phyloP scores from a whole-genome alignment of 371 early-diverging fungal genomes.

The Syncephalastrum sp. region DNA sequence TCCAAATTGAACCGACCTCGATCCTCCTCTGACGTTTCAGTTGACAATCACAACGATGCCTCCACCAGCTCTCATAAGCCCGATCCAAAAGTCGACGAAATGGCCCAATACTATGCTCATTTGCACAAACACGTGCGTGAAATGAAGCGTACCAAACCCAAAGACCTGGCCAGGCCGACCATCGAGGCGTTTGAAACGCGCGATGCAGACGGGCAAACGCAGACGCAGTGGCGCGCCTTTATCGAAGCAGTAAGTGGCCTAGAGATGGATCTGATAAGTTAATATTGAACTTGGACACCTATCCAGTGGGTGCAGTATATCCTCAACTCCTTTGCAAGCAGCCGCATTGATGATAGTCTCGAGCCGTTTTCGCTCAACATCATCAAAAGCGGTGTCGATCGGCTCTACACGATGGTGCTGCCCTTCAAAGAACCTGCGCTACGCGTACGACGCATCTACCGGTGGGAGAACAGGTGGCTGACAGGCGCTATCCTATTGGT shows the following conservation, averaged over 20 bases:
- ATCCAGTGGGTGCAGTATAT: slow-evolving; percentile 32
- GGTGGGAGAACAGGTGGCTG: slow-evolving; percentile 39
- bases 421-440: slow-evolving; percentile 28
- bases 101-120: slow-evolving; percentile 20
- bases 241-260: slow-evolving; percentile 20
- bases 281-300: neutral
- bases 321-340: slow-evolving; percentile 29
- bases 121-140: slow-evolving; percentile 35
- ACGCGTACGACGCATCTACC: slow-evolving; percentile 24
- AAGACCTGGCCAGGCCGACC: slow-evolving; percentile 11
- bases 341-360: slow-evolving; percentile 28
- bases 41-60: neutral
- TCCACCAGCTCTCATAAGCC: neutral
- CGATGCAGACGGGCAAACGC: slow-evolving; percentile 10
- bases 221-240: slow-evolving; percentile 25
- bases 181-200: slow-evolving; percentile 16
- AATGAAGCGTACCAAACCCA: slow-evolving; percentile 16
- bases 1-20: slow-evolving; percentile 6
- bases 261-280: neutral
- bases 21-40: slow-evolving; percentile 8
- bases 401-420: slow-evolving; percentile 28
- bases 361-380: slow-evolving; percentile 37
- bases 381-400: slow-evolving; percentile 33
- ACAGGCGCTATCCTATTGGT: slow-evolving; percentile 28
- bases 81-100: slow-evolving; percentile 8